phyloP scores from a whole-genome alignment of 208 protist genomes.

The Leishmania amazonensis region DNA sequence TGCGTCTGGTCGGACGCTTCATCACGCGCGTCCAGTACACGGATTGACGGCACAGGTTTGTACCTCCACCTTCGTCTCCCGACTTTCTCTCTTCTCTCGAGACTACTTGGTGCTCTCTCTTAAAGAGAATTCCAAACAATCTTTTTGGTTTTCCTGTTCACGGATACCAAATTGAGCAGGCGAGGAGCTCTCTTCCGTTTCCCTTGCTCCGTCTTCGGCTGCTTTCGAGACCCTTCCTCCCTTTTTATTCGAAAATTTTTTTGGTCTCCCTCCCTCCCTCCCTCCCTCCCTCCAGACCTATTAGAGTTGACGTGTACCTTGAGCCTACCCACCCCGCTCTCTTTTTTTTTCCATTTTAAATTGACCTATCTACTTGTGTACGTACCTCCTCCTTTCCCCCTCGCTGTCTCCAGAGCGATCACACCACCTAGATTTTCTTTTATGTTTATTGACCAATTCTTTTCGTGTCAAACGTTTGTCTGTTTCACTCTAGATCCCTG shows the following conservation, averaged over 20 bases:
- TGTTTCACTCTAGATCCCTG: neutral
- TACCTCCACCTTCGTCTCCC: neutral
- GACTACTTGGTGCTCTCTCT: neutral
- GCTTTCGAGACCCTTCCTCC: neutral
- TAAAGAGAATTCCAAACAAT: neutral
- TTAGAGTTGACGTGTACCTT: neutral
- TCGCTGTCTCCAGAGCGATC: neutral
- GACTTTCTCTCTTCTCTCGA: neutral
- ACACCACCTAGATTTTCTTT: neutral
- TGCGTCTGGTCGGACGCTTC: neutral
- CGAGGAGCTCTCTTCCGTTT: neutral
- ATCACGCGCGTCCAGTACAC: neutral
- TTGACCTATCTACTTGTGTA: neutral
- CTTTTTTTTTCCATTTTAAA: neutral
- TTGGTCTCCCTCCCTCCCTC: neutral
- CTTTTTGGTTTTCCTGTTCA: neutral
- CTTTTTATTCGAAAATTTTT: neutral
- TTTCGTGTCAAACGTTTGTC: neutral
- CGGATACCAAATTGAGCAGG: neutral
- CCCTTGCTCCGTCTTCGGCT: neutral
- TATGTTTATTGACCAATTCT: neutral
- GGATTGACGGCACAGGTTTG: neutral
- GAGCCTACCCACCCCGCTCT: neutral
- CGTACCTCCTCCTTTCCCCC: neutral
- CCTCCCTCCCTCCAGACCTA: neutral